Evolutionary conservation across 1,284 basidiomycete species (phyloP).

Genomic region (Melampsora americana): DNA sequence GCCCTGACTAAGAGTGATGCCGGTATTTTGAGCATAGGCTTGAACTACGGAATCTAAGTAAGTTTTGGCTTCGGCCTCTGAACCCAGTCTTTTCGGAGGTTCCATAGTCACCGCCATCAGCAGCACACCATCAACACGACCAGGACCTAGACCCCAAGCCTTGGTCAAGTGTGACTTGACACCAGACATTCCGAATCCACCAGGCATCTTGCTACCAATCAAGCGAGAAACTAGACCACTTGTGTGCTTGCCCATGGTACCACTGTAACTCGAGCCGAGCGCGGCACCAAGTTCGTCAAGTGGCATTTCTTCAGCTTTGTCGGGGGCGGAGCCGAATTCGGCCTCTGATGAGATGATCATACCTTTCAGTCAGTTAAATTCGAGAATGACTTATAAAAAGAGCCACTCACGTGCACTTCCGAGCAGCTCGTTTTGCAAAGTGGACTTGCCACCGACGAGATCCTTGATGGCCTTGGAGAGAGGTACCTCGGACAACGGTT

Average conservation of each 20-base stretch:
- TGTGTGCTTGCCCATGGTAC: conserved; percentile 86
- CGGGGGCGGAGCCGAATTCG: conserved; percentile 69
- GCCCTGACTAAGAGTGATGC: conserved; percentile 68
- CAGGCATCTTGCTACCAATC: conserved; percentile 93
- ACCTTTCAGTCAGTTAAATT: not conserved
- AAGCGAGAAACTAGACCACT: conserved; percentile 84
- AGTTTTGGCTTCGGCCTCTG: conserved; percentile 84
- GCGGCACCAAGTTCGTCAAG: conserved; percentile 89
- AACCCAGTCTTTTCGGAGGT: conserved; percentile 85
- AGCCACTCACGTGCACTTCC: conserved; percentile 58
- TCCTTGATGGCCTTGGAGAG: conserved; percentile 95
- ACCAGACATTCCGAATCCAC: conserved; percentile 93
- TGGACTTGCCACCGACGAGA: conserved; percentile 95
- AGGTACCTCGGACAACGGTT: conserved; percentile 80
- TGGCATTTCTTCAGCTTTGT: conserved; percentile 95
- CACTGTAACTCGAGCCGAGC: conserved; percentile 74
- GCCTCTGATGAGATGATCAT: conserved; percentile 48
- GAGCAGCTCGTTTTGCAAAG: conserved; percentile 91
- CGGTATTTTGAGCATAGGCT: conserved; percentile 78
- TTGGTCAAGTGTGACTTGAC: conserved; percentile 84
- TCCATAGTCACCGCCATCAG: conserved; percentile 86
- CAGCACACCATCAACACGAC: conserved; percentile 83
- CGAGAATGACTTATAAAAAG: not conserved
- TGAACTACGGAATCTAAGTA: conserved; percentile 85
- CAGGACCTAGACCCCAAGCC: conserved; percentile 85